These are phyloP conservation scores for Monosporascus sp. DNA, from an alignment of 2,329 filamentous ascomycete genomes.

Conservation along the genomic window DNA sequence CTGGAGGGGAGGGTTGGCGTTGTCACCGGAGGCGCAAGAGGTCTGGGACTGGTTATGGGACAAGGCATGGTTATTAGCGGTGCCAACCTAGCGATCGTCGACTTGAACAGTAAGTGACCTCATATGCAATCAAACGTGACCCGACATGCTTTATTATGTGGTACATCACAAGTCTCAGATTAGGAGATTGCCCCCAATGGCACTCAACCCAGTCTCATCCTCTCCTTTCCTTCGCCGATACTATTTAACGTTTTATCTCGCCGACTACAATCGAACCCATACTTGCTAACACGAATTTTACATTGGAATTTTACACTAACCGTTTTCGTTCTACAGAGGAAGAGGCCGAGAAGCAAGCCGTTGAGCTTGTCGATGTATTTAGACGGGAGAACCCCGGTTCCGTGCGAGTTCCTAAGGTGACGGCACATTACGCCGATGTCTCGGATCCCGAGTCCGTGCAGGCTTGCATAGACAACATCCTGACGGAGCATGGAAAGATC, in stretches of 20 bases:
- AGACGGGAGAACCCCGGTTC: slow-evolving; percentile 72
- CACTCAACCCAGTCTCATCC: background rate
- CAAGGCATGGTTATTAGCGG: slow-evolving; percentile 87
- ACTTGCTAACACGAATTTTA: background rate
- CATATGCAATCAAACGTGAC: too few relatives aligned
- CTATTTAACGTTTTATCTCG: background rate
- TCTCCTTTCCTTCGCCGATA: background rate
- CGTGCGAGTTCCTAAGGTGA: slow-evolving; percentile 70
- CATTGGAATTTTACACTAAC: slow-evolving; percentile 10
- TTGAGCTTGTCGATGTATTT: slow-evolving; percentile 70
- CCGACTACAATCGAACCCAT: background rate
- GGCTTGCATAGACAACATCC: slow-evolving; percentile 63
- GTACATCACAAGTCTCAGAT: background rate
- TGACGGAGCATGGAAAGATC: slow-evolving; percentile 71
- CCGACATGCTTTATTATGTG: background rate
- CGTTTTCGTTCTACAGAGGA: slow-evolving; percentile 52
- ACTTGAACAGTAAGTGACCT: slow-evolving; percentile 71
- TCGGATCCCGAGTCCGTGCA: slow-evolving; percentile 75
- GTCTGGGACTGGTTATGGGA: slow-evolving; percentile 86
- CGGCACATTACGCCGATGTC: slow-evolving; percentile 86
- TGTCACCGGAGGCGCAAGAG: slow-evolving; percentile 86
- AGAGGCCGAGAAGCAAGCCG: slow-evolving; percentile 73
- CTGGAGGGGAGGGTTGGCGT: slow-evolving; percentile 78
- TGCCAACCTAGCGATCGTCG: slow-evolving; percentile 84
- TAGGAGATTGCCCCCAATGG: background rate